Conservation (phyloP, 2,329 filamentous ascomycete species). For the Colletotrichum sp. region DNA sequence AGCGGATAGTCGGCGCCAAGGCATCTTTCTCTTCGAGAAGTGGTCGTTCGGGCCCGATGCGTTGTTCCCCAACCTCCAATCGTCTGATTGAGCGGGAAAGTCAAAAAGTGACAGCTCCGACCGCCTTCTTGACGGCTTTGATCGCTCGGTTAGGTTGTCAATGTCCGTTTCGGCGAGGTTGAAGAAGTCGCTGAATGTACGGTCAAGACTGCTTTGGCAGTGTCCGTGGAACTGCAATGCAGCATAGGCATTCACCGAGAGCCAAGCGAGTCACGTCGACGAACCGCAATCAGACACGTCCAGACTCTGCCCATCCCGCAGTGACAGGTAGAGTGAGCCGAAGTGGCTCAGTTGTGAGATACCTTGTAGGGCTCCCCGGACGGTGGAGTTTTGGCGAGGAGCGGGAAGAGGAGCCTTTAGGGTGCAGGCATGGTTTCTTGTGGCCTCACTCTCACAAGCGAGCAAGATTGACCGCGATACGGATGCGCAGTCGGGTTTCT, state of each 20-base stretch:
- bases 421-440: not conserved
- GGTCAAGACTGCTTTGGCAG: not conserved
- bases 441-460: constrained; percentile 2
- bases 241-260: not conserved
- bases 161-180: not conserved
- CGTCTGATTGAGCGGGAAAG: not conserved
- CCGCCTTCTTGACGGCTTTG: not conserved
- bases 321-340: not conserved
- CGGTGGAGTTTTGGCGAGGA: not conserved
- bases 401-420: not conserved
- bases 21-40: not conserved
- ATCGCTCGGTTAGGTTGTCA: not conserved
- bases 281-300: not conserved
- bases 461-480: not conserved
- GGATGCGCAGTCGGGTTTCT: not conserved
- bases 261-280: not conserved
- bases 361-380: not conserved
- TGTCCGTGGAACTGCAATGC: not conserved
- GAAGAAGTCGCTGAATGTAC: not conserved
- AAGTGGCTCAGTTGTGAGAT: not conserved
- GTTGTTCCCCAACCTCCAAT: not conserved
- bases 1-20: not conserved
- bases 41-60: not conserved
- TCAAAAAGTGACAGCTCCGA: not conserved
- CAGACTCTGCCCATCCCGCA: not conserved